Conservation (phyloP, 257 asterid genomes). For the Fraxinus americana region DNA sequence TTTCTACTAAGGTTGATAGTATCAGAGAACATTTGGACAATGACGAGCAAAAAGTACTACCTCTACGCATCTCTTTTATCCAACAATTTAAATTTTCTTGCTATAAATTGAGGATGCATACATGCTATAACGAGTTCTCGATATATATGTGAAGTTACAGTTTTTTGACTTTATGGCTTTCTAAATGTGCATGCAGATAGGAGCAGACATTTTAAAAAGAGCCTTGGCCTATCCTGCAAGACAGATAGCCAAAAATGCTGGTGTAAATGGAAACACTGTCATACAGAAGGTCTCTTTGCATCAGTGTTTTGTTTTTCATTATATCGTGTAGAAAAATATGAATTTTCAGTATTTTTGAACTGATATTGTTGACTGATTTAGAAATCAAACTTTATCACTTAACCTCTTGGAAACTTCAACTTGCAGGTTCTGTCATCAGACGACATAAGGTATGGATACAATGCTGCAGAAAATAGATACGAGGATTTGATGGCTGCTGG, state of each 20-base stretch:
- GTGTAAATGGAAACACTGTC: conserved; percentile 65
- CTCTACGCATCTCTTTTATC: not conserved
- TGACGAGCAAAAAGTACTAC: conserved; percentile 69
- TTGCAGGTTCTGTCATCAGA: conserved; percentile 67
- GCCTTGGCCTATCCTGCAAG: conserved; percentile 77
- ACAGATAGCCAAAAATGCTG: conserved; percentile 87
- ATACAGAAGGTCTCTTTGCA: conserved; percentile 55
- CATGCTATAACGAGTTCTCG: not conserved
- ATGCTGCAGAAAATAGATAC: conserved; percentile 71
- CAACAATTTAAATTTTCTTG: not conserved
- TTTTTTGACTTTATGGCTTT: not conserved
- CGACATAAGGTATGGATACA: conserved; percentile 64
- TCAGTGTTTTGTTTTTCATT: not conserved
- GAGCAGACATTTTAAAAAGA: conserved; percentile 75
- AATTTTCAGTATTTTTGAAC: not conserved
- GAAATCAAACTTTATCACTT: not conserved
- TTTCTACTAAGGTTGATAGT: conserved; percentile 60
- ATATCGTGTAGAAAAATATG: not conserved
- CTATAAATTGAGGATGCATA: not conserved
- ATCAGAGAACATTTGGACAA: conserved; percentile 61
- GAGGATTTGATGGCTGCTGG: conserved; percentile 88
- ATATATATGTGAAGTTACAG: not conserved
- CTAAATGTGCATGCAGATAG: conserved; percentile 51
- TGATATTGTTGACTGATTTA: not conserved
- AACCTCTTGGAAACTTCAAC: conserved; percentile 2